Conservation (phyloP, 768 basidiomycete species). For the Lactifluus echinatus region DNA sequence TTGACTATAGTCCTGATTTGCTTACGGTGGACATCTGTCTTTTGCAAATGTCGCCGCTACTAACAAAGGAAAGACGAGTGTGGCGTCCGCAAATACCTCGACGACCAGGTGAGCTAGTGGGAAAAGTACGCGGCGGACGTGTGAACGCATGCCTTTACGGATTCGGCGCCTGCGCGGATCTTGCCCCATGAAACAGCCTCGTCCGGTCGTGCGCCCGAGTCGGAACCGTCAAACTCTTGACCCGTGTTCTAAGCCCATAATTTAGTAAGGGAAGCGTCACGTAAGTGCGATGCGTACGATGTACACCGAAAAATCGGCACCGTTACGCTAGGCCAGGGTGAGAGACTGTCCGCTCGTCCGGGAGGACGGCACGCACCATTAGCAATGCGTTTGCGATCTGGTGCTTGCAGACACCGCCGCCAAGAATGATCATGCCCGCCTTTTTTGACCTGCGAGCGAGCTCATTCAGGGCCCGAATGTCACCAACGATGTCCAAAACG, state of each 20-base stretch:
- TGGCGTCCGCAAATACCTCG: constrained; percentile 90
- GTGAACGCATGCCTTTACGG: constrained; percentile 59
- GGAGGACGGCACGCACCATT: constrained; percentile 50
- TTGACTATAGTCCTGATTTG: not conserved
- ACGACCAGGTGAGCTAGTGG: not conserved
- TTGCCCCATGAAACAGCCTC: constrained; percentile 99
- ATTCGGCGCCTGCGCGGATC: constrained; percentile 76
- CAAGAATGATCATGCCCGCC: constrained; percentile 97
- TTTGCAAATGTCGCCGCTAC: constrained; percentile 91
- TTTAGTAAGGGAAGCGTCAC: not conserved
- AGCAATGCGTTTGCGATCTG: constrained; percentile 99
- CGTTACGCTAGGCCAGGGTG: constrained; percentile 64
- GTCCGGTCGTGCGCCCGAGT: constrained; percentile 93
- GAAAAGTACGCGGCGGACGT: too few species aligned
- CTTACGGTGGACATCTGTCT: constrained; percentile 21
- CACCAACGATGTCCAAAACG: constrained; percentile 86
- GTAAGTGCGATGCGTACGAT: constrained; percentile 48
- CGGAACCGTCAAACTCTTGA: constrained; percentile 98
- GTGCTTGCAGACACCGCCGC: constrained; percentile 98
- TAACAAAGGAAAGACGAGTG: constrained; percentile 88
- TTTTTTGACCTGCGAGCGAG: constrained; percentile 77
- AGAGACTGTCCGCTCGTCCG: constrained; percentile 11
- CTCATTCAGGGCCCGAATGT: constrained; percentile 90
- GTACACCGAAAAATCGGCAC: constrained; percentile 94
- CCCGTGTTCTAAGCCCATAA: constrained; percentile 70